Base-by-base conservation (phyloP, 2,329 filamentous ascomycete species). In the Nemania sp. region DNA sequence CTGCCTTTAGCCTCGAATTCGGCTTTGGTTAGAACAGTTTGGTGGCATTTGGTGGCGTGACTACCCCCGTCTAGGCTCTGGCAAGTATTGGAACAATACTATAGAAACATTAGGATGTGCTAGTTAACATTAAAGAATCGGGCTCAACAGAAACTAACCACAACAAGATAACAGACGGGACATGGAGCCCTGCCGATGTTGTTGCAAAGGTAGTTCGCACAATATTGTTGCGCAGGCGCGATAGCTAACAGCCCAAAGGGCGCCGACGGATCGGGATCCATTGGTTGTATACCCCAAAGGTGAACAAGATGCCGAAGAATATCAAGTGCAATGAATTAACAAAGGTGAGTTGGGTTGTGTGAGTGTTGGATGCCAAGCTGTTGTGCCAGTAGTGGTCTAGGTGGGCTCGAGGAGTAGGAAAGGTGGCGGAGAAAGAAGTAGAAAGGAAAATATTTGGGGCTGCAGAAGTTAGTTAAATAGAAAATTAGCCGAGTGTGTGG, bases 1-100 rank as follows among this genome's bases (percentile, higher is more conserved):
- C 63, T 41, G 27, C 20, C 20, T 6, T 66, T 41, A 7, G 2
- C 3, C 6, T 66, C 63, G 24, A 66, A 66, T 5, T 27, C 8
- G 43, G 62, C 62, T 26, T n/a, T 60, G 3, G 15, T n/a, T n/a
- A n/a, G n/a, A 15, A 15, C 4, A 2, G 11, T 7, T 5, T 29
- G 8, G 6, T 32, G n/a, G 38, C 62, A 65, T 8, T 4, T 24
- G 7, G 22, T 3, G 5, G 47, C 32, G 26, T 65, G 62, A 20
- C 29, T 18, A 32, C 8, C 22, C 55, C 35, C 38, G 13, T 66
- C 24, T 35, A 35, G 20, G 15, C n/a, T n/a, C 43, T 61, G 51
- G 10, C 63, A 66, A n/a, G 22, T 11, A 0, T 18, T 38, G 32
- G 56, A 55, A 20, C 63, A 66, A 22, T 66, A 66, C 63, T 66